Evolutionary conservation across 2,329 filamentous ascomycete genomes (phyloP).

Genomic region (Hypoxylon sp.): DNA sequence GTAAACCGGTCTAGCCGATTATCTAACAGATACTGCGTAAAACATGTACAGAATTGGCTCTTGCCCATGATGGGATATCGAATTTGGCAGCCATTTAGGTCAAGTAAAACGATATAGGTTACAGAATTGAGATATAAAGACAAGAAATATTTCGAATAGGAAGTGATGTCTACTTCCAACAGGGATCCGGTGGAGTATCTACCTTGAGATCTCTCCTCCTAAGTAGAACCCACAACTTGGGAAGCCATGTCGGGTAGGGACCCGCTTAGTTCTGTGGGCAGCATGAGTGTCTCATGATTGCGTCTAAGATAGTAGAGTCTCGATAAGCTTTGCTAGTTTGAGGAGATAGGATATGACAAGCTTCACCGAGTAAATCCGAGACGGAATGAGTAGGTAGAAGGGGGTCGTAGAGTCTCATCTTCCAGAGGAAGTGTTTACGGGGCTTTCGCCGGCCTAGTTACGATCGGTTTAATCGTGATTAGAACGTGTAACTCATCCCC

Average conservation of each 20-base stretch:
- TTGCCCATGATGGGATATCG: conserved; percentile 22
- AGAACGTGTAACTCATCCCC: not conserved
- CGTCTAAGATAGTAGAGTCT: not conserved
- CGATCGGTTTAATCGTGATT: not conserved
- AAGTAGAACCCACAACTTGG: not conserved
- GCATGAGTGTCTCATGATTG: not conserved
- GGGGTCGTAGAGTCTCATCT: not conserved
- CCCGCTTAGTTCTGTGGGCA: not conserved
- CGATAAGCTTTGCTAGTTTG: not conserved
- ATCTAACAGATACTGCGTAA: conserved; percentile 7
- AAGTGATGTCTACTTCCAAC: conserved; percentile 18
- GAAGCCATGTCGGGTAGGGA: not conserved
- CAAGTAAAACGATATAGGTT: conserved; percentile 16
- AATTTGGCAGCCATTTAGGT: conserved; percentile 33
- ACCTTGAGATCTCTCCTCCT: not conserved
- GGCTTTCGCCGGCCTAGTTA: not conserved
- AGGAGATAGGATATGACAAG: not conserved
- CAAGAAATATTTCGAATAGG: not conserved
- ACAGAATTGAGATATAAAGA: conserved; percentile 11
- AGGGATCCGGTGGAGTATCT: not conserved
- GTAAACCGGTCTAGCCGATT: not conserved
- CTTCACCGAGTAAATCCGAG: not conserved
- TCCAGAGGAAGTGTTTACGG: not conserved
- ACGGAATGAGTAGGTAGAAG: not conserved
- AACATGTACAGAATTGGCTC: conserved; percentile 22